Percentiles rank a stretch among this genome's conserved stretches.
phyloP scores from a whole-genome alignment of 164 flowering plant genomes.

The Pachysandra terminalis region DNA sequence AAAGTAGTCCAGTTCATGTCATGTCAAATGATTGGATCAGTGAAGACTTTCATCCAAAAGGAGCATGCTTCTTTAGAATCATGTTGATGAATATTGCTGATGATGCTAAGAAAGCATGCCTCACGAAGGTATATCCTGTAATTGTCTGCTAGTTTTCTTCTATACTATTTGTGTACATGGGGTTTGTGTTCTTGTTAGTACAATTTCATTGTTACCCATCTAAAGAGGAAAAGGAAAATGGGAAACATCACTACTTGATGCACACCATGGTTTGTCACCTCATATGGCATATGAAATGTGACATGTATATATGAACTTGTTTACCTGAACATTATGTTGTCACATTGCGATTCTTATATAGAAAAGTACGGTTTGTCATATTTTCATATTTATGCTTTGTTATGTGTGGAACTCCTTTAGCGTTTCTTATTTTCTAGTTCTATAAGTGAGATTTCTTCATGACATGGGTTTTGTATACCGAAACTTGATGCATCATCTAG shows the following conservation, averaged over 20 bases:
- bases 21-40: constrained; percentile 12
- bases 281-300: too few relatives aligned
- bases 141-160: neutral
- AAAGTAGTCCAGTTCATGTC: constrained; percentile 10
- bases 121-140: constrained; percentile 52
- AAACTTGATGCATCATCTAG: too few relatives aligned
- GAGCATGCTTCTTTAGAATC: constrained; percentile 33
- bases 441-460: too few relatives aligned
- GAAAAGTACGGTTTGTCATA: neutral
- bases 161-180: neutral
- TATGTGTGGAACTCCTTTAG: too few relatives aligned
- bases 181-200: neutral
- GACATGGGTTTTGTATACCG: too few relatives aligned
- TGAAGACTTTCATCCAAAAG: constrained; percentile 14
- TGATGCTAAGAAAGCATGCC: constrained; percentile 52
- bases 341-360: neutral
- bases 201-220: too few relatives aligned
- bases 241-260: too few relatives aligned
- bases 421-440: too few relatives aligned
- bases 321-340: neutral
- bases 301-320: neutral
- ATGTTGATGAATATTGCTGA: constrained; percentile 93
- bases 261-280: too few relatives aligned
- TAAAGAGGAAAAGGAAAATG: too few relatives aligned
- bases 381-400: too few relatives aligned